Conservation (phyloP, 306 rosid genomes). For the Lathyrus aphaca region DNA sequence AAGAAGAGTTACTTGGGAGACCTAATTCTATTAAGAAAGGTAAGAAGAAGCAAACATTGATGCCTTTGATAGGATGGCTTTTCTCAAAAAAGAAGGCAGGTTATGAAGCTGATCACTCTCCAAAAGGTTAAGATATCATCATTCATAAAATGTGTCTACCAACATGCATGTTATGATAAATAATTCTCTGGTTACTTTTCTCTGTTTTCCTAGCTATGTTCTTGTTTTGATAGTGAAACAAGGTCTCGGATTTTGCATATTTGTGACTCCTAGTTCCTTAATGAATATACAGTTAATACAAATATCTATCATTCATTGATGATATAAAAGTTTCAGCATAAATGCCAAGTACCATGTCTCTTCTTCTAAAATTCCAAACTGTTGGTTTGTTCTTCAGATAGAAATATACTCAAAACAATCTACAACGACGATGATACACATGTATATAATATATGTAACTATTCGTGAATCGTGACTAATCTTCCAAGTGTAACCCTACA, state of each 20-base stretch:
- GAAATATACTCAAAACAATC: conserved; percentile 38
- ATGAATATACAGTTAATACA: conserved; percentile 1
- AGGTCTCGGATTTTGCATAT: not conserved
- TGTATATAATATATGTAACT: conserved; percentile 36
- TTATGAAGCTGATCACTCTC: conserved; percentile 42
- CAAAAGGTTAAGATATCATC: conserved; percentile 32
- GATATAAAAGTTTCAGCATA: conserved; percentile 8
- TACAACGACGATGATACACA: conserved; percentile 26
- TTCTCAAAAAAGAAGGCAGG: conserved; percentile 58
- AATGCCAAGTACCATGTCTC: conserved; percentile 17
- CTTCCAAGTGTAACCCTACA: conserved; percentile 32
- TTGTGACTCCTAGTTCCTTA: conserved; percentile 1
- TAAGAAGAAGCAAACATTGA: conserved; percentile 53
- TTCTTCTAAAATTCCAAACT: conserved; percentile 27
- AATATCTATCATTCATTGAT: conserved; percentile 10
- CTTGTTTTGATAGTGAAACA: conserved; percentile 6
- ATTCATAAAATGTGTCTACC: not conserved
- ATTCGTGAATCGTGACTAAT: conserved; percentile 34
- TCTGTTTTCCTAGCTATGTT: not conserved
- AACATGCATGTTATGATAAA: not conserved
- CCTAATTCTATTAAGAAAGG: conserved; percentile 55
- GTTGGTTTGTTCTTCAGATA: conserved; percentile 17
- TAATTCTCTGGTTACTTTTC: not conserved
- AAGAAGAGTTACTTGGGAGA: conserved; percentile 39
- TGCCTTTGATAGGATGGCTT: conserved; percentile 73